Conservation (phyloP, 768 basidiomycete species). For the Tylopilus subfusipes region DNA sequence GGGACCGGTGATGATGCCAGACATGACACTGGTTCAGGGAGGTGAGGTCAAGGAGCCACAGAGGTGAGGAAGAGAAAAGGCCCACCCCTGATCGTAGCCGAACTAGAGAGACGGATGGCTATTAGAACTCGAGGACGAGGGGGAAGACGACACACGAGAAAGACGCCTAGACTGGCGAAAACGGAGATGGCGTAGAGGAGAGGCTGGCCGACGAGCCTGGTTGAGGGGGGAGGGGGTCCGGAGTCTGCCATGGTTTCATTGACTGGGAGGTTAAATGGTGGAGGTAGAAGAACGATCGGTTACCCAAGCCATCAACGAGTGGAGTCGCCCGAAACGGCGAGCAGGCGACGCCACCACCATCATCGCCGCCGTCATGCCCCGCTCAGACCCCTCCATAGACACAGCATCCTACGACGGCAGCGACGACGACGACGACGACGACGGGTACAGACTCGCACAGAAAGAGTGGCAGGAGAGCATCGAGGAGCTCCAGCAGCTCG, state of each 20-base stretch:
- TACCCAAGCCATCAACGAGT: conserved; percentile 4
- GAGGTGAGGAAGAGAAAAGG: conserved; percentile 4
- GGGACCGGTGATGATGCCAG: conserved; percentile 86
- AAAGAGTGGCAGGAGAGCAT: conserved; percentile 94
- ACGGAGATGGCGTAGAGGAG: conserved; percentile 77
- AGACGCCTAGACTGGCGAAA: conserved; percentile 82
- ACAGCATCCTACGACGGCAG: conserved; percentile 52
- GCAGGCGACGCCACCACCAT: conserved; percentile 21
- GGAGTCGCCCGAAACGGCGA: conserved; percentile 16
- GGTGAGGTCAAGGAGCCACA: conserved; percentile 3
- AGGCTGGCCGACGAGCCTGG: conserved; percentile 70
- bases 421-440: conserved; percentile 46
- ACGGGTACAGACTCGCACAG: conserved; percentile 74
- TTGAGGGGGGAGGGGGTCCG: conserved; percentile 28
- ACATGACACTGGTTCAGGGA: conserved; percentile 63
- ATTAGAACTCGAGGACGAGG: background rate
- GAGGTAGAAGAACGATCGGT: conserved; percentile 8
- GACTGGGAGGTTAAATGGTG: conserved; percentile 21
- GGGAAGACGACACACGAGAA: conserved; percentile 54
- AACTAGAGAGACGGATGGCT: conserved; percentile 42
- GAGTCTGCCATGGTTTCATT: conserved; percentile 56
- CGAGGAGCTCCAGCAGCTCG: conserved; percentile 75
- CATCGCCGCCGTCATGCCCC: conserved; percentile 61
- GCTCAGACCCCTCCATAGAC: conserved; percentile 60
- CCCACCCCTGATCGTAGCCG: conserved; percentile 83